These are phyloP conservation scores for Aureobasidium lini DNA, from an alignment of 2,329 filamentous ascomycete species.

Conservation along the genomic window DNA sequence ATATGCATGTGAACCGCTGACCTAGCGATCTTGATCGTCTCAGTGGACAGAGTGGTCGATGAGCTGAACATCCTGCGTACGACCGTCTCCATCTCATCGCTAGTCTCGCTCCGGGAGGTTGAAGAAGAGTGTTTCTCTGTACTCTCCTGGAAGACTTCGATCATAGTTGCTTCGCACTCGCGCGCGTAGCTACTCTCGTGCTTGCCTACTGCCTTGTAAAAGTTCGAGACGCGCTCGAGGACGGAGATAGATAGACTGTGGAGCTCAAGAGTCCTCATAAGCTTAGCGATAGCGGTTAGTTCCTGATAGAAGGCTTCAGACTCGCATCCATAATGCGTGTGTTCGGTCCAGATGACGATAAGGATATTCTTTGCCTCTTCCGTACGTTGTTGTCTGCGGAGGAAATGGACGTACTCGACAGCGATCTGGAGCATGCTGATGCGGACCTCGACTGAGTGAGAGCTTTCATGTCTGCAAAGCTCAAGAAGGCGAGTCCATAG, in stretches of 20 bases:
- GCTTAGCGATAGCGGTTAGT: neutral
- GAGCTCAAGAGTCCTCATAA: slow-evolving; percentile 2
- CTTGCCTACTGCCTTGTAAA: slow-evolving; percentile 38
- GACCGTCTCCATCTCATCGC: slow-evolving; percentile 29
- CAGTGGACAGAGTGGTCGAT: neutral
- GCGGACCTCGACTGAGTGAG: neutral
- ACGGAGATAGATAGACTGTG: slow-evolving; percentile 22
- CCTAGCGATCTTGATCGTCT: slow-evolving; percentile 31
- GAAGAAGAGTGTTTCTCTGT: slow-evolving; percentile 25
- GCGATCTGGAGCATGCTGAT: slow-evolving; percentile 19
- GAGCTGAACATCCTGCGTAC: neutral
- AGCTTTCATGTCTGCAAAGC: neutral
- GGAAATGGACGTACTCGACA: slow-evolving; percentile 37
- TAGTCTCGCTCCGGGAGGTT: slow-evolving; percentile 17
- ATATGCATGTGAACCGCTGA: slow-evolving; percentile 37
- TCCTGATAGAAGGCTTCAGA: slow-evolving; percentile 8
- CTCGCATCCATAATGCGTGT: slow-evolving; percentile 31
- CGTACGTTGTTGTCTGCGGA: slow-evolving; percentile 35
- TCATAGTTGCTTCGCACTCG: slow-evolving; percentile 31
- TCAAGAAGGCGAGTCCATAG: slow-evolving; percentile 4
- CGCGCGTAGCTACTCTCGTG: neutral
- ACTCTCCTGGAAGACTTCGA: slow-evolving; percentile 36
- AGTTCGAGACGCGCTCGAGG: slow-evolving; percentile 29
- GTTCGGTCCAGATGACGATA: slow-evolving; percentile 41
- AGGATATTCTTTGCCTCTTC: slow-evolving; percentile 38